phyloP scores from a whole-genome alignment of 179 eudicot species.

The Silene vulgaris region DNA sequence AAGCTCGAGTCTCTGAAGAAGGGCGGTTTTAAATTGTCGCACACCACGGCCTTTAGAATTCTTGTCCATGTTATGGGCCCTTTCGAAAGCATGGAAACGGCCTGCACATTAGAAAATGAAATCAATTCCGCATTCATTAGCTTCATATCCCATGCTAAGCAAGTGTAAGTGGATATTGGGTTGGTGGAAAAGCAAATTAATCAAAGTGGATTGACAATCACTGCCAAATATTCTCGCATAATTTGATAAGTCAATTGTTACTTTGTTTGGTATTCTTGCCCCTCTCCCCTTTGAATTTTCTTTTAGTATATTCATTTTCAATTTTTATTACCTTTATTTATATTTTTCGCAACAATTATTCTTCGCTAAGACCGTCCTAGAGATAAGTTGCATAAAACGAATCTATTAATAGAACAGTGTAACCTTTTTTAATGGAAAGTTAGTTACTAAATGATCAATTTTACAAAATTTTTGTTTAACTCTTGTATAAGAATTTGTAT shows the following conservation, averaged over 20 bases:
- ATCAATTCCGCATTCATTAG: not conserved
- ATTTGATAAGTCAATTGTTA: not conserved
- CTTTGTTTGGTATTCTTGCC: not conserved
- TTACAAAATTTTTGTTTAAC: too few relatives aligned
- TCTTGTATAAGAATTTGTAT: too few relatives aligned
- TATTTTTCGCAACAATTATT: too few relatives aligned
- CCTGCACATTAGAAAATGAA: constrained; percentile 38
- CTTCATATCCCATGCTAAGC: too few relatives aligned
- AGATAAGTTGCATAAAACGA: too few relatives aligned
- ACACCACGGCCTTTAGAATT: constrained; percentile 91
- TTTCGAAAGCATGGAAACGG: constrained; percentile 94
- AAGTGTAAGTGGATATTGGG: not conserved
- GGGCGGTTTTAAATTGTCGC: constrained; percentile 86
- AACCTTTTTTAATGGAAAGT: too few relatives aligned
- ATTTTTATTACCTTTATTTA: too few relatives aligned
- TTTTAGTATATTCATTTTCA: too few relatives aligned
- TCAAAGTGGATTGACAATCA: not conserved
- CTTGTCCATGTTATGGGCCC: constrained; percentile 85
- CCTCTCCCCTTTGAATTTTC: too few relatives aligned
- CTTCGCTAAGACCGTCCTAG: too few relatives aligned
- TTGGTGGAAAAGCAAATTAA: not conserved
- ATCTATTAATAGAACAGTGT: too few relatives aligned
- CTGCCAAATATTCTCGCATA: not conserved
- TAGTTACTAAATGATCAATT: too few relatives aligned
- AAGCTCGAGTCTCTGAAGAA: constrained; percentile 94